These are phyloP conservation scores for Metarhizium anisopliae DNA, from an alignment of 2,329 filamentous ascomycete genomes.

Conservation along the genomic window DNA sequence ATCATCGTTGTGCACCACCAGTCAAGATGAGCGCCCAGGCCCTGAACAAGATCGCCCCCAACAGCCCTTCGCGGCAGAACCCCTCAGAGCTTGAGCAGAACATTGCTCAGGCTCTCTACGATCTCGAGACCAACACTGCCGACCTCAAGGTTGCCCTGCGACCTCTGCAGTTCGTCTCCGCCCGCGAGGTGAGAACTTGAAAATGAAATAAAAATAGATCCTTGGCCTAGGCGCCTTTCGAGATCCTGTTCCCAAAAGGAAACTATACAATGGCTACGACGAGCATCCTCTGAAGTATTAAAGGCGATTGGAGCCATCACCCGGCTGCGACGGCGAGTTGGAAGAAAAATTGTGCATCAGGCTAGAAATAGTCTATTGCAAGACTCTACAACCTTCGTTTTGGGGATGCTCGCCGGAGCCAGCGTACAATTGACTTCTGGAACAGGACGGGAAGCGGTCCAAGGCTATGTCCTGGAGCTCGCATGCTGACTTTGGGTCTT, in stretches of 20 bases:
- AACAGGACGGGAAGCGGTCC: constrained; percentile 71
- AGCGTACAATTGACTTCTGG: constrained; percentile 37
- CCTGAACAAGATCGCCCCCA: constrained; percentile 96
- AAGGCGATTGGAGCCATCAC: background rate
- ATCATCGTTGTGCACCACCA: constrained; percentile 27
- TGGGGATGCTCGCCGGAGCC: constrained; percentile 20
- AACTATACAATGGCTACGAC: constrained; percentile 25
- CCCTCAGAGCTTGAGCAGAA: constrained; percentile 95
- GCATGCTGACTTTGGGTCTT: constrained; percentile 64
- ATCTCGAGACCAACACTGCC: constrained; percentile 98
- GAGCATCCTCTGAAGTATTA: constrained; percentile 8
- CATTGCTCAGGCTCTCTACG: constrained; percentile 95
- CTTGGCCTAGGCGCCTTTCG: constrained; percentile 13
- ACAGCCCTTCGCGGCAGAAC: constrained; percentile 92
- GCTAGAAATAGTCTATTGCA: constrained; percentile 14
- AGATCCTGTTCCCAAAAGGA: constrained; percentile 35
- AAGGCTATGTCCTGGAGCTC: constrained; percentile 63
- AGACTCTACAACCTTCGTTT: constrained; percentile 12
- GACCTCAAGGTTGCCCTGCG: constrained; percentile 95
- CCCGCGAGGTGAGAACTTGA: constrained; percentile 86
- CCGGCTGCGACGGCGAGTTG: constrained; percentile 8
- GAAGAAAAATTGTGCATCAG: background rate
- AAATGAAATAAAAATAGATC: constrained; percentile 17
- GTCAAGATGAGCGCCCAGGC: constrained; percentile 58
- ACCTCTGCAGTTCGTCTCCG: constrained; percentile 97